Percentiles rank a stretch among this genome's conserved stretches.
phyloP scores from a whole-genome alignment of 176 grass and related monocot species.

The Musa beccarii region DNA sequence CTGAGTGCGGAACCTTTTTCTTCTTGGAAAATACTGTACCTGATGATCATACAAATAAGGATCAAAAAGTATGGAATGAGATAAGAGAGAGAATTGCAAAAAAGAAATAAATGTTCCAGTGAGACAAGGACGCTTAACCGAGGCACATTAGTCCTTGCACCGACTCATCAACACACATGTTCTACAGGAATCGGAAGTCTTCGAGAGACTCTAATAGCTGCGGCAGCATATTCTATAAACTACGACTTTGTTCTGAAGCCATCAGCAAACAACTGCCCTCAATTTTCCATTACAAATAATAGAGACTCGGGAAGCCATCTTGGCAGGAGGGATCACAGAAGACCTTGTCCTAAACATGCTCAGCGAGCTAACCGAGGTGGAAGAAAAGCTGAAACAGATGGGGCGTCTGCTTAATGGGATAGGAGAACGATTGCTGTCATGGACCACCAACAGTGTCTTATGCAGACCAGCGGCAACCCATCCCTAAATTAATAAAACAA shows the following conservation, averaged over 20 bases:
- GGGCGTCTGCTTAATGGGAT: not conserved
- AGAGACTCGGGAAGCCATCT: not conserved
- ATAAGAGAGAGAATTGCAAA: not conserved
- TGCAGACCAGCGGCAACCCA: not conserved
- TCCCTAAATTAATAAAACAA: not conserved
- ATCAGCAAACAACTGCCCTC: not conserved
- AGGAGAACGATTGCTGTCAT: constrained; percentile 8
- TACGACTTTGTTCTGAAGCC: not conserved
- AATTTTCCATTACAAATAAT: not conserved
- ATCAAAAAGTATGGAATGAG: not conserved
- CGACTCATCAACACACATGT: no score
- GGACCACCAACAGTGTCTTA: not conserved
- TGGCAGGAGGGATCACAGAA: not conserved
- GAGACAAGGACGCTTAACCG: no score
- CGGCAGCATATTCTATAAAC: not conserved
- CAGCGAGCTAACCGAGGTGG: not conserved
- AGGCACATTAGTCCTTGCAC: no score
- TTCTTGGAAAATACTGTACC: no score
- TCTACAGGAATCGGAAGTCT: no score
- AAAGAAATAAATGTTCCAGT: no score
- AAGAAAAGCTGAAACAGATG: not conserved
- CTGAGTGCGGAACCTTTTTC: not conserved
- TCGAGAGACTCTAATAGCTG: no score
- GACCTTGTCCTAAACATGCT: not conserved
- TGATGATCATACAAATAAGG: no score